Evolutionary conservation across 306 rosid species (phyloP), one percentile per base, ranked within the genome.

Genomic region (Sophora flavescens): DNA sequence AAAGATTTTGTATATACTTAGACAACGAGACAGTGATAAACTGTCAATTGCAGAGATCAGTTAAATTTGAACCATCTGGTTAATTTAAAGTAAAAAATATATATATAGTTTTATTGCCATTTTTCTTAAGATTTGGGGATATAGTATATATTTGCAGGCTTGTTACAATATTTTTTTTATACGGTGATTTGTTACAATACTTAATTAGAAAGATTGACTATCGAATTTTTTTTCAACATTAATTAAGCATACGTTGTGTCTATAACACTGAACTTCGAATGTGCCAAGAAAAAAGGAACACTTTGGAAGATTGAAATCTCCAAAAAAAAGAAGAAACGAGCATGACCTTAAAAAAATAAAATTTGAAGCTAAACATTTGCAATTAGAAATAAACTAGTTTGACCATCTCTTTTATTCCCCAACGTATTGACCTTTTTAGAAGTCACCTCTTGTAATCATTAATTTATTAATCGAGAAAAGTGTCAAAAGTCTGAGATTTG

Each of bases 341-440:
- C 48, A 15, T 17, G 38, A 39, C 14, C 69, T 39, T 38, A 6
- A 14, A 63, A 63, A 38, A 26, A 6, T 8, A 16, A 7, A 12
- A 35, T 35, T 38, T 16, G 22, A 63, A 15, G 26, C 4, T n/a
- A 63, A 63, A 13, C 73, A 47, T 48, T 30, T 48, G 18, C 63
- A 52, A 70, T 50, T 33, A 33, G 61, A 48, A 50, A 7, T 68
- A 30, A 68, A 28, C 30, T 48, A 50, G 32, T 69, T 32, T 53
- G 64, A 10, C n/a, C 15, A 10, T 54, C 50, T 36, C 14, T 53
- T 36, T 10, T 17, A 10, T 33, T 9, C 6, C 30, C 44, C 2
- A 8, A 4, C 5, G 5, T 32, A 12, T 36, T 13, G 39, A 7
- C 12, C 22, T 3, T 66, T 45, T 22, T 7, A 12, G 12, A 66